These are phyloP conservation scores for Penicillium sclerotigenum DNA, from an alignment of 2,329 filamentous ascomycete species.

Conservation along the genomic window DNA sequence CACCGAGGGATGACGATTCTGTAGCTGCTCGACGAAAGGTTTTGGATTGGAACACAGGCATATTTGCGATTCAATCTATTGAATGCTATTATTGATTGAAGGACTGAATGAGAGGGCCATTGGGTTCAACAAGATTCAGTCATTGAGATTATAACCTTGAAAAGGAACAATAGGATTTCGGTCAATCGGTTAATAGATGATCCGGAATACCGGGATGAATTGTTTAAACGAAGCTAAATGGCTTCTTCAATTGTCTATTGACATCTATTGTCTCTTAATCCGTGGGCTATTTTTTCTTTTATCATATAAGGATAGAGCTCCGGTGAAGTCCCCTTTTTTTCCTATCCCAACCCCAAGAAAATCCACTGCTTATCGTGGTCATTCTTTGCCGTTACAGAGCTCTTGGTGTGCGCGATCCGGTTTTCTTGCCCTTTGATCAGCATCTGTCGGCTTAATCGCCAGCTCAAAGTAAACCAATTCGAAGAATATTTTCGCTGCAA, in stretches of 20 bases:
- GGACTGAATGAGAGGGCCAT: neutral
- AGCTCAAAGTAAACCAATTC: neutral
- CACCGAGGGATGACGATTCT: constrained; percentile 54
- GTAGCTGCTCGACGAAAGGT: constrained; percentile 62
- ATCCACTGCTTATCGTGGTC: neutral
- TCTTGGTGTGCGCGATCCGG: constrained; percentile 1
- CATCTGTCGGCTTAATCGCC: neutral
- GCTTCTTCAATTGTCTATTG: neutral
- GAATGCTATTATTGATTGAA: neutral
- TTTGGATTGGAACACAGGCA: constrained; percentile 66
- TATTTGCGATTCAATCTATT: constrained; percentile 27
- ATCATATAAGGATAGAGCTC: neutral
- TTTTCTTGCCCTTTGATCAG: constrained; percentile 1
- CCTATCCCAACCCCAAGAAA: neutral
- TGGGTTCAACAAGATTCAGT: too few relatives aligned
- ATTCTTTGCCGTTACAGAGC: neutral
- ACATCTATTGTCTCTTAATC: neutral
- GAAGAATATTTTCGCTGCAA: neutral
- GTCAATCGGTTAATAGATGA: constrained; percentile 16
- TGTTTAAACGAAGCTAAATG: constrained; percentile 22
- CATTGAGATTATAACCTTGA: too few relatives aligned
- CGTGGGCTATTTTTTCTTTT: neutral
- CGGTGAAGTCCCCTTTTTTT: neutral
- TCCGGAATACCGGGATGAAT: constrained; percentile 18
- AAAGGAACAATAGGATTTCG: neutral